Conservation (phyloP, 345 rosid genomes). For the Eucalyptus sp. region DNA sequence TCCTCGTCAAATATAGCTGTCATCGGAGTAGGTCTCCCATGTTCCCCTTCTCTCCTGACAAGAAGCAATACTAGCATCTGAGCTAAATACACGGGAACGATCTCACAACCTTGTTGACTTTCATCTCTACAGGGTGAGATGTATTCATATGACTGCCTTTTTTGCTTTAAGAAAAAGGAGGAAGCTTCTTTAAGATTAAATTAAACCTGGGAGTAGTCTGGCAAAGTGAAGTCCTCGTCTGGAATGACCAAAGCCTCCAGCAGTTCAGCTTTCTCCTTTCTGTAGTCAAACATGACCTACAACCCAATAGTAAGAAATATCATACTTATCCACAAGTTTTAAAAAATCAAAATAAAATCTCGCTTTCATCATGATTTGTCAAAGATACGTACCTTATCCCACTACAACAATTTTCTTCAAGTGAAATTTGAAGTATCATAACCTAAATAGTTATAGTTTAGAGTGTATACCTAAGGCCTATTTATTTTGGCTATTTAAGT, state of each 20-base stretch:
- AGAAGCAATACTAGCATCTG: not conserved
- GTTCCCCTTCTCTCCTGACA: not conserved
- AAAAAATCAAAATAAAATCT: not conserved
- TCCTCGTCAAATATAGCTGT: not conserved
- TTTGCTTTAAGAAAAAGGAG: not conserved
- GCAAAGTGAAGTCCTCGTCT: constrained; percentile 2
- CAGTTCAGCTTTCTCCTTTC: too few relatives aligned
- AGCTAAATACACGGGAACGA: not conserved
- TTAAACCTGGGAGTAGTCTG: not conserved
- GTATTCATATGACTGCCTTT: not conserved
- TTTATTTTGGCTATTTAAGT: not conserved
- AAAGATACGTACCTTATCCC: not conserved
- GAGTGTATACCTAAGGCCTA: not conserved
- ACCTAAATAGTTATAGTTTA: not conserved
- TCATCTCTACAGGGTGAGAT: rapidly evolving
- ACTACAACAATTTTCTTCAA: not conserved
- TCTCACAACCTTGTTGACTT: not conserved
- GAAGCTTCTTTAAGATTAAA: not conserved
- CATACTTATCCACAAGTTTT: not conserved
- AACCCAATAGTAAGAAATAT: not conserved
- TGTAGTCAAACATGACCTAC: too few relatives aligned
- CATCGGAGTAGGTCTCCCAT: not conserved
- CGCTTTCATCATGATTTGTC: not conserved
- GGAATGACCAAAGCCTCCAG: not conserved
- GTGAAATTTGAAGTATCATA: not conserved